Base-by-base conservation (phyloP, 2,329 filamentous ascomycete species). In the Apiospora koreana region DNA sequence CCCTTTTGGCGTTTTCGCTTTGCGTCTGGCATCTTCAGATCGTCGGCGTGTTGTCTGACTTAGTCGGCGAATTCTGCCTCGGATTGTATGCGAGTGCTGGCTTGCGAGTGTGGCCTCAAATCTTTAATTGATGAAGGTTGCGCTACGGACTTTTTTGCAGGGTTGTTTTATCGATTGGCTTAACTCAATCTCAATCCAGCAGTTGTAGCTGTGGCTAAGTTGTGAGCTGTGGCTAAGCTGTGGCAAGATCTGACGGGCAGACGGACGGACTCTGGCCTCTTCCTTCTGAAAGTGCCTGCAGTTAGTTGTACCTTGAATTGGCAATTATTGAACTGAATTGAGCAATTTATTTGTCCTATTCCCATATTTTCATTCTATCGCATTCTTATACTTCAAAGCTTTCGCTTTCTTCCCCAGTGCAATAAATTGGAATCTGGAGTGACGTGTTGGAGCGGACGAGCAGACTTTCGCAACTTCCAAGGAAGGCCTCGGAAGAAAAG, bases 1-100 rank as follows among this genome's bases (percentile, higher is more conserved):
- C 79, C 76, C 41, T 83, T 81, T 21, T 79, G 78, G 69, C 86
- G 82, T 77, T 90, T 90, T 78, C 88, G 85, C 81, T 90, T 90
- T 12, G 71, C 72, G 25, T 75, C 72, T 6, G 79, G 74, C 81
- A 82, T 82, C 31, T 62, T 62, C 54, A 62, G 4, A 14, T 62
- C 54, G 31, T 62, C 31, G 31, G n/a, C 18, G 54, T 38, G 31
- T 43, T 16, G 41, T 16, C 41, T 43, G 4, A 35, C 3, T 3
- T 35, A 8, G 35, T 3, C 35, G 35, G 35, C 8, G 35, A 35
- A 8, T 35, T 3, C 8, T 35, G 8, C 35, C 35, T 35, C 35
- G 35, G 8, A 8, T 35, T 3, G 35, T 35, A 3, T 3, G 35
- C 35, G 35, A 8, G 35, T 35, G 35, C n/a, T 35, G 35, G 35